phyloP scores from a whole-genome alignment of 352 stramenopile species.

The Phytophthora melonis region DNA sequence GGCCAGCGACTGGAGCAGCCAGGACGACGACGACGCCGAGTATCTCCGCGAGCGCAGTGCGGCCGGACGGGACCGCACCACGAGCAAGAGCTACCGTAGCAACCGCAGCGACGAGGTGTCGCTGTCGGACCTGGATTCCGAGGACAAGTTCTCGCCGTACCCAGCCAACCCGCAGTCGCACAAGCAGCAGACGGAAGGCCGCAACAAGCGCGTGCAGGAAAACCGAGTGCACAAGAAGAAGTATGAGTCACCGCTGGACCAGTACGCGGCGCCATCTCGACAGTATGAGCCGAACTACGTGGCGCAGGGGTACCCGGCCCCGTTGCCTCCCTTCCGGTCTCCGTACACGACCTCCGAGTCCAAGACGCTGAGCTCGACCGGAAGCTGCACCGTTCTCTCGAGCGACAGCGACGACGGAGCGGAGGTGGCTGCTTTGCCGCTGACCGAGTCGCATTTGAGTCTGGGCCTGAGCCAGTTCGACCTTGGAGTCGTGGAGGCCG shows the following conservation, averaged over 20 bases:
- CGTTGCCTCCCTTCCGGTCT: slow-evolving; percentile 37
- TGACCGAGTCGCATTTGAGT: slow-evolving; percentile 24
- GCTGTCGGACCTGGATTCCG: slow-evolving; percentile 40
- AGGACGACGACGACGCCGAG: slow-evolving; percentile 49
- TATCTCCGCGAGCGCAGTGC: slow-evolving; percentile 37
- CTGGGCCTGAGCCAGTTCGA: slow-evolving; percentile 52
- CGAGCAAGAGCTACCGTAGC: slow-evolving; percentile 29
- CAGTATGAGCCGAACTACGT: slow-evolving; percentile 28
- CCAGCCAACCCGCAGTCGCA: slow-evolving; percentile 32
- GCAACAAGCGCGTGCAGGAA: slow-evolving; percentile 42
- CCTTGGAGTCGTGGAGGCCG: slow-evolving; percentile 39
- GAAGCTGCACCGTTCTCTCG: slow-evolving; percentile 36
- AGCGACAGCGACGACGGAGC: slow-evolving; percentile 42
- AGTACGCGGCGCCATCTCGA: slow-evolving; percentile 29
- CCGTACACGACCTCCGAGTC: slow-evolving; percentile 32
- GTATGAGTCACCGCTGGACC: slow-evolving; percentile 37
- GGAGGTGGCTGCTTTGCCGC: slow-evolving; percentile 20
- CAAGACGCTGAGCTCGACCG: slow-evolving; percentile 31
- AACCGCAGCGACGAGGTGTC: slow-evolving; percentile 36
- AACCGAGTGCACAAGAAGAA: slow-evolving; percentile 35
- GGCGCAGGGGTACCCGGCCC: slow-evolving; percentile 8
- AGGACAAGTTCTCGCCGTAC: slow-evolving; percentile 51
- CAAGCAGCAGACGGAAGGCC: slow-evolving; percentile 42
- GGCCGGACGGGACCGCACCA: slow-evolving; percentile 12
- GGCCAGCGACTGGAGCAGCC: slow-evolving; percentile 48